A percentile compares a stretch with the other conserved stretches of the same genome.
phyloP scores from a whole-genome alignment of 108 stramenopile species.

The Cylindrotheca closterium region DNA sequence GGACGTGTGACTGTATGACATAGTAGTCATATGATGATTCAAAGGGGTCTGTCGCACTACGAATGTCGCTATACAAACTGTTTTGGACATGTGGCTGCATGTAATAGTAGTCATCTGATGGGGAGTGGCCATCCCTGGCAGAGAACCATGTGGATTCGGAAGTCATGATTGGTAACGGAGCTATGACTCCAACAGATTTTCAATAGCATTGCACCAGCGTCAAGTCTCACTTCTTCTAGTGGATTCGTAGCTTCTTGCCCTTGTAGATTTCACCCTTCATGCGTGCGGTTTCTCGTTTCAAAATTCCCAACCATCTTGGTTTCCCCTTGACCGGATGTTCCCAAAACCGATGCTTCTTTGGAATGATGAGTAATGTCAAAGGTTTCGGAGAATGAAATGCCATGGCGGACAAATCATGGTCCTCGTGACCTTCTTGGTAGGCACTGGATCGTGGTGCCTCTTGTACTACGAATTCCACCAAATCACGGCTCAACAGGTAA shows the following conservation, averaged over 20 bases:
- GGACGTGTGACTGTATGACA: no score
- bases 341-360: slow-evolving; percentile 46
- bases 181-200: no score
- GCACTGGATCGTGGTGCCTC: slow-evolving; percentile 13
- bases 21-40: no score
- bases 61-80: no score
- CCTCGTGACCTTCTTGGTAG: slow-evolving; percentile 50
- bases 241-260: slow-evolving; percentile 33
- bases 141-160: no score
- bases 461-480: slow-evolving; percentile 24
- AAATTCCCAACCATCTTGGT: slow-evolving; percentile 38
- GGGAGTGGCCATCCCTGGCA: no score
- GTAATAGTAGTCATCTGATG: no score
- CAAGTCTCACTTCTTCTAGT: slow-evolving; percentile 1
- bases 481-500: slow-evolving; percentile 36
- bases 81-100: no score
- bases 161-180: no score
- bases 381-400: slow-evolving; percentile 1
- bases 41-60: no score
- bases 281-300: slow-evolving; percentile 33
- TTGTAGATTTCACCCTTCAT: slow-evolving; percentile 32
- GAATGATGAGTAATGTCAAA: slow-evolving; percentile 24
- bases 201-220: no score
- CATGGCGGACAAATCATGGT: slow-evolving; percentile 57
- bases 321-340: slow-evolving; percentile 53